These are phyloP conservation scores for Mollisiaceae sp. DNA, from an alignment of 2,329 filamentous ascomycete genomes.

Conservation along the genomic window DNA sequence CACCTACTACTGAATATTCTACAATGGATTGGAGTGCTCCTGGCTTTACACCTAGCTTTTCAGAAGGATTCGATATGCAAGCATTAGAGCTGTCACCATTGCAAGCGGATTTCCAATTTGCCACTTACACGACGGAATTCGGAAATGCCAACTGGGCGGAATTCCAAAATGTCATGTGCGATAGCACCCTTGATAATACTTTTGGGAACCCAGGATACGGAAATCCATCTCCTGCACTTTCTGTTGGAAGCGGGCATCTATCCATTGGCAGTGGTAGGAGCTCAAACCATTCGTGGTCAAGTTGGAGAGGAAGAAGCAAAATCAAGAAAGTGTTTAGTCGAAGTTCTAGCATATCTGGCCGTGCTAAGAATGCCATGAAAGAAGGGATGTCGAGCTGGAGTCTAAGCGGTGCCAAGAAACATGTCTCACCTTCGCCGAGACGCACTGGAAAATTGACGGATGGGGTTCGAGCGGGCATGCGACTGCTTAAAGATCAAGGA, in stretches of 20 bases:
- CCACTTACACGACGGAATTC: no score
- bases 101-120: no score
- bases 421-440: conserved; percentile 13
- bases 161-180: neutral
- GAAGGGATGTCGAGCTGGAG: conserved; percentile 18
- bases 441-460: conserved; percentile 16
- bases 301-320: conserved; percentile 17
- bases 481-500: conserved; percentile 15
- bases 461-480: conserved; percentile 12
- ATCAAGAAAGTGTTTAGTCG: conserved; percentile 15
- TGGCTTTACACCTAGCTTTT: no score
- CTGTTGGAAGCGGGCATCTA: conserved; percentile 9
- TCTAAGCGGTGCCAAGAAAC: conserved; percentile 12
- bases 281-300: conserved; percentile 15
- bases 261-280: conserved; percentile 15
- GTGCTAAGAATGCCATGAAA: conserved; percentile 14
- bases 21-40: neutral
- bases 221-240: conserved; percentile 13
- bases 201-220: neutral
- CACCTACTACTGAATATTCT: neutral
- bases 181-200: conserved; percentile 8
- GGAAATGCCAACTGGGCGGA: neutral
- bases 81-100: no score
- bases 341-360: conserved; percentile 13
- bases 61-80: no score